Evolutionary conservation across 139 green algal species (phyloP).

Genomic region (Coelastrella sp.): DNA sequence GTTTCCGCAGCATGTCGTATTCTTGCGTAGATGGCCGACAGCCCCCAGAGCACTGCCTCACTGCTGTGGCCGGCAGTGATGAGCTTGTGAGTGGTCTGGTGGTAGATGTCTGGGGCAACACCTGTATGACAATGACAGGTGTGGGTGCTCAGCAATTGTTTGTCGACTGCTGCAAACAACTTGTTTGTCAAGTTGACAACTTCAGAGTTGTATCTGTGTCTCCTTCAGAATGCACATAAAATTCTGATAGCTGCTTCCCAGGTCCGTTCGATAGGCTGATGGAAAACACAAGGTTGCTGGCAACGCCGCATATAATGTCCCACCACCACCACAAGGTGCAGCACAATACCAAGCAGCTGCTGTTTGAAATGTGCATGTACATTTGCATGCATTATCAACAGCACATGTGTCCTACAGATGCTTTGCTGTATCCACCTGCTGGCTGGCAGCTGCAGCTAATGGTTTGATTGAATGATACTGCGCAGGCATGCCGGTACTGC

Average conservation of each 20-base stretch:
- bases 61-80: neutral
- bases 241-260: neutral
- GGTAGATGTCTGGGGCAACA: slow-evolving; percentile 41
- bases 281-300: too few relatives aligned
- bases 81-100: slow-evolving; percentile 12
- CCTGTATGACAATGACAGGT: neutral
- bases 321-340: too few relatives aligned
- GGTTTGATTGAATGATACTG: too few relatives aligned
- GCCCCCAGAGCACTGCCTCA: slow-evolving; percentile 26
- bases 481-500: too few relatives aligned
- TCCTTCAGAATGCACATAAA: neutral
- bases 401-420: too few relatives aligned
- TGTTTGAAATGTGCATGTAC: too few relatives aligned
- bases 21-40: slow-evolving; percentile 8
- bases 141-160: too few relatives aligned
- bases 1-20: slow-evolving; percentile 12
- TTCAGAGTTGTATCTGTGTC: neutral
- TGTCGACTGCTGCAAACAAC: neutral
- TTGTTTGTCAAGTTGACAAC: neutral
- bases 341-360: too few relatives aligned
- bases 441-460: too few relatives aligned
- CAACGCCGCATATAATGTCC: too few relatives aligned
- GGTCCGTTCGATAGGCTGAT: neutral
- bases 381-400: too few relatives aligned
- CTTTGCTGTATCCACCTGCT: too few relatives aligned